Base-by-base conservation (phyloP, 495 filamentous ascomycete species). In the Bryoglossum gracile region DNA sequence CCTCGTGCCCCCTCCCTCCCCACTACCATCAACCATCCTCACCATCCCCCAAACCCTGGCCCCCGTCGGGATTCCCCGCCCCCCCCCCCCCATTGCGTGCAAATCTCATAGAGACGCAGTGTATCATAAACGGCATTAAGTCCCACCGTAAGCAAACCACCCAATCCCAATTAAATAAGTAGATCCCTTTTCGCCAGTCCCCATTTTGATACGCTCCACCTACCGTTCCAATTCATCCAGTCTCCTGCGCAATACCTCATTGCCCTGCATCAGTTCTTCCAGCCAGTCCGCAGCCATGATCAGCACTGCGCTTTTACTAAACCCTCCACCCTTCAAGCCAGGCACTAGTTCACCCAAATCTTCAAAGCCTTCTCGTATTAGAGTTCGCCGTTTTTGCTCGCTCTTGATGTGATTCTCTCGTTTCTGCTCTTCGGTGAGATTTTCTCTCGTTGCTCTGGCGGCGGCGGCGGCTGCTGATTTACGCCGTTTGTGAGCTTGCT, bases 391-490 rank as follows among this genome's bases (percentile, higher is more conserved):
- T 62, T 89, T 90, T 64, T 92, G 84, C 63, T 96, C 89, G 28
- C 88, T 94, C 42, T 78, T 72, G 56, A 94, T 94, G 62, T 95
- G 89, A 52, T 95, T 94, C 51, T 80, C 80, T 33, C 87, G 71
- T 66, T 92, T 94, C 62, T 95, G 83, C 46, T 84, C 82, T 50
- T 89, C 86, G 0, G 82, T 82, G 22, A 95, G 72, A 55, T 91
- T 91, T 62, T 89, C 83, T 18, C 88, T 77, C 0, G 72, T 62
- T 2, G 68, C 23, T 63, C 82, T 87, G 8, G 53, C 53, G 5
- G 52, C 39, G 14, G 35, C 16, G 33, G 26, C 40, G 23, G 48
- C 36, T 5, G 48, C 48, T 19, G 59, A 58, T 62, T 63, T 65
- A 47, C 48, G 49, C 22, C 59, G 53, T 48, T 50, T 65, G 55